These are phyloP conservation scores for Deuterostichococcus epilithicus DNA, from an alignment of 139 green algal species.

Conservation along the genomic window DNA sequence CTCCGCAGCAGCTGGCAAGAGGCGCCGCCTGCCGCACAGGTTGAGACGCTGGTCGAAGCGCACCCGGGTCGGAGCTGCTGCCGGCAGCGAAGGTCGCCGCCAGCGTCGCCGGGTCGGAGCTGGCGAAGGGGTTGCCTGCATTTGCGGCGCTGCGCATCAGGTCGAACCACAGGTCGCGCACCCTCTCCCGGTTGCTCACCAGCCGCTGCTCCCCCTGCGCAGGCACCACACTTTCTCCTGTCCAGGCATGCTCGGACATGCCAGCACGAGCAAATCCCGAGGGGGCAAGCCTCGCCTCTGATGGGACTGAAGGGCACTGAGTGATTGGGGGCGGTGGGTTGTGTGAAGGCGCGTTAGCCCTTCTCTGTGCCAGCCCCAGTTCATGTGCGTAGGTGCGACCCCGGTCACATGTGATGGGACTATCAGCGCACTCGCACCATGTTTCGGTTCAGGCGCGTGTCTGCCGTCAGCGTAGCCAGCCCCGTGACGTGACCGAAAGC, in stretches of 20 bases:
- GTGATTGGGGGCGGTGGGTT: neutral
- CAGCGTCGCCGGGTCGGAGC: neutral
- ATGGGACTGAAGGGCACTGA: neutral
- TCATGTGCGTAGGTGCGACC: neutral
- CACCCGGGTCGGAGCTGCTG: neutral
- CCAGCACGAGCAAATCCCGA: neutral
- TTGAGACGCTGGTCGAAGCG: neutral
- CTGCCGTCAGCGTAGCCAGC: neutral
- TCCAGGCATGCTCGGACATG: neutral
- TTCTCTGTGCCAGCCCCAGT: neutral
- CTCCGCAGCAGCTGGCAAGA: neutral
- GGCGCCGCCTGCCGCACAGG: neutral
- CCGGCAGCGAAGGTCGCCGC: slow-evolving; percentile 7
- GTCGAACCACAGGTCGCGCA: slow-evolving; percentile 46
- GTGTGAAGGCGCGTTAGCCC: slow-evolving; percentile 7
- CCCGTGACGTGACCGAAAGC: neutral
- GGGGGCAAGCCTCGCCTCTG: neutral
- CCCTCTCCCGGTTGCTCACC: slow-evolving; percentile 53
- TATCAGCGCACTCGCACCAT: neutral
- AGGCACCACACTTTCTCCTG: neutral
- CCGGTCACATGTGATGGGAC: no score
- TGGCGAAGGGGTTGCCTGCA: neutral
- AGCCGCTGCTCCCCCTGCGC: slow-evolving; percentile 47
- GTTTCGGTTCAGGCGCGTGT: neutral
- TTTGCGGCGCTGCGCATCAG: slow-evolving; percentile 36